phyloP scores from a whole-genome alignment of 2,329 filamentous ascomycete genomes.

The Trichoderma lentiforme region DNA sequence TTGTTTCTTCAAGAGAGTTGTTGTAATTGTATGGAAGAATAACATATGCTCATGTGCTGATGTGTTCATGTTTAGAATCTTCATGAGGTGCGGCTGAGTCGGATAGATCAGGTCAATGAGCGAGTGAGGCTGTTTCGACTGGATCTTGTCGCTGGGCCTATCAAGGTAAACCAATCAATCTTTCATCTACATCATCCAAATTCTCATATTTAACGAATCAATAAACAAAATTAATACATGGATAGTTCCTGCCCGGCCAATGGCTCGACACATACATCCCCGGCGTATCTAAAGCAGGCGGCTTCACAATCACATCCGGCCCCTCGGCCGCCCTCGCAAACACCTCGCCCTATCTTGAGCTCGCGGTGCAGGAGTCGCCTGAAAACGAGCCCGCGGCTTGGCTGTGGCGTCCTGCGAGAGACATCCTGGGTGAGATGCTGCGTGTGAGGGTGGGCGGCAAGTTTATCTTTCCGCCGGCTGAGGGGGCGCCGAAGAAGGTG shows the following conservation, averaged over 20 bases:
- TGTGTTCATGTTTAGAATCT: conserved; percentile 41
- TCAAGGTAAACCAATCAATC: conserved; percentile 43
- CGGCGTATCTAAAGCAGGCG: conserved; percentile 65
- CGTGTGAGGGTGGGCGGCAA: conserved; percentile 72
- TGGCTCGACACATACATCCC: conserved; percentile 85
- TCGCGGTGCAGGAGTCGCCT: conserved; percentile 72
- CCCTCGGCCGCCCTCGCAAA: conserved; percentile 53
- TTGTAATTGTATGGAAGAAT: too few relatives aligned
- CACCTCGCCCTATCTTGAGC: conserved; percentile 59
- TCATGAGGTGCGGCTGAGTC: conserved; percentile 58
- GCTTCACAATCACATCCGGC: conserved; percentile 82
- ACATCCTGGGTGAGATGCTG: conserved; percentile 59
- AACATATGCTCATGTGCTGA: not conserved
- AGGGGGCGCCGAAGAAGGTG: conserved; percentile 31
- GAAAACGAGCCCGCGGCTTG: conserved; percentile 71
- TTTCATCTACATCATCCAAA: not conserved
- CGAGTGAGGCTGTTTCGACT: conserved; percentile 67
- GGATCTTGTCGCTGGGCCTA: conserved; percentile 45
- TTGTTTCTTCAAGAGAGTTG: accelerated
- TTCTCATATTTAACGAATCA: not conserved
- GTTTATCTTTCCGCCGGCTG: conserved; percentile 73
- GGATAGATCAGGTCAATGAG: conserved; percentile 63
- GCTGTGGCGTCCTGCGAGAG: conserved; percentile 60
- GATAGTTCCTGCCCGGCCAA: conserved; percentile 74
- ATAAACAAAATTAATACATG: not conserved